A percentile compares a stretch with the other conserved stretches of the same genome.
Evolutionary conservation across 495 filamentous ascomycete species (phyloP).

Genomic region (Trichoderma virens): DNA sequence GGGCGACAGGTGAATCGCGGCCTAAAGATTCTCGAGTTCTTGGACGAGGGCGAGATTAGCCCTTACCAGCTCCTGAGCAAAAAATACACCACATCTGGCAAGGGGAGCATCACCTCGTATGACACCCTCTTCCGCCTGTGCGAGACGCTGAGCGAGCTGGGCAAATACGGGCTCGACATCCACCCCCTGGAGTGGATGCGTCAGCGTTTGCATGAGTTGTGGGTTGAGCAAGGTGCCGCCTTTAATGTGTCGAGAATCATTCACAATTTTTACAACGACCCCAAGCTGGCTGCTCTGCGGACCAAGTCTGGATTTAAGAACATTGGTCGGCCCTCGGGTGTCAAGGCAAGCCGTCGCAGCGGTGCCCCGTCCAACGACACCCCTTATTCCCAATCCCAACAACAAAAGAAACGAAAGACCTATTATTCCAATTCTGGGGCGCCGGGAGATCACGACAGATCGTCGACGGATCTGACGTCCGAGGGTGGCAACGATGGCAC

Average conservation of each 20-base stretch:
- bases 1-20: slow-evolving; percentile 41
- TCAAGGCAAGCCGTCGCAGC: slow-evolving; percentile 24
- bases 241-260: slow-evolving; percentile 34
- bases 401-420: slow-evolving; percentile 12
- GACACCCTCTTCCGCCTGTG: slow-evolving; percentile 41
- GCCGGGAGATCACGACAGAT: neutral
- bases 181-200: slow-evolving; percentile 40
- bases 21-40: slow-evolving; percentile 32
- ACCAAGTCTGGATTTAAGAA: slow-evolving; percentile 36
- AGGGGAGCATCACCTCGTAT: slow-evolving; percentile 30
- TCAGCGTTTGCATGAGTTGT: slow-evolving; percentile 36
- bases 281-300: slow-evolving; percentile 31
- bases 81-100: slow-evolving; percentile 27
- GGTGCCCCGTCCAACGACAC: slow-evolving; percentile 9
- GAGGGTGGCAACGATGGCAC: neutral
- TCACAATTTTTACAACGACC: slow-evolving; percentile 37
- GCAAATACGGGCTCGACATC: slow-evolving; percentile 35
- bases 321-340: slow-evolving; percentile 38
- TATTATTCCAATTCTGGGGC: neutral
- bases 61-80: slow-evolving; percentile 42
- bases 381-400: slow-evolving; percentile 15
- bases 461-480: neutral
- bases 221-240: slow-evolving; percentile 25
- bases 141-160: slow-evolving; percentile 39
- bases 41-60: slow-evolving; percentile 34